phyloP scores from a whole-genome alignment of 768 basidiomycete genomes.

The Termitomyces sp. region DNA sequence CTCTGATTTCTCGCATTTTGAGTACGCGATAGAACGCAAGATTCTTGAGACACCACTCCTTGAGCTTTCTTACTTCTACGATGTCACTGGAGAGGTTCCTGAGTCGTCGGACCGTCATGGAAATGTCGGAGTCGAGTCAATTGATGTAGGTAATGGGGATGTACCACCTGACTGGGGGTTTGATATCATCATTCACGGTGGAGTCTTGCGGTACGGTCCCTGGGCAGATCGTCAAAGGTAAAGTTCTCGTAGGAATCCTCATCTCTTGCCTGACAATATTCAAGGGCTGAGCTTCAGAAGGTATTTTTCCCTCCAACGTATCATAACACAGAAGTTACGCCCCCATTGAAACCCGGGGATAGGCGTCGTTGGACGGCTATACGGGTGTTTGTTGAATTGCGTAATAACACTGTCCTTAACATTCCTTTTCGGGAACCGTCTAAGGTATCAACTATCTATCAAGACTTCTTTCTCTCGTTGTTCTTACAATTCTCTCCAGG shows the following conservation, averaged over 20 bases:
- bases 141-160: constrained; percentile 84
- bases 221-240: constrained; percentile 96
- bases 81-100: constrained; percentile 77
- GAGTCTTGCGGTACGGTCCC: constrained; percentile 80
- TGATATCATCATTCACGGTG: constrained; percentile 75
- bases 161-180: constrained; percentile 91
- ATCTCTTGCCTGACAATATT: constrained; percentile 1
- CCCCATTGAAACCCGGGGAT: constrained; percentile 67
- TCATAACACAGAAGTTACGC: constrained; percentile 51
- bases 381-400: constrained; percentile 76
- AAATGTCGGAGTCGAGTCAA: constrained; percentile 31
- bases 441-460: constrained; percentile 43
- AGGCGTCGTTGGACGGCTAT: constrained; percentile 77
- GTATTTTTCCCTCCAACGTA: constrained; percentile 82
- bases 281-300: constrained; percentile 68
- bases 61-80: constrained; percentile 83
- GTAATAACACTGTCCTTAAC: constrained; percentile 68
- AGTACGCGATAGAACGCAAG: constrained; percentile 86
- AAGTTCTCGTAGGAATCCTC: not conserved
- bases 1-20: constrained; percentile 48
- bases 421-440: constrained; percentile 92
- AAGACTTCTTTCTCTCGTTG: not conserved
- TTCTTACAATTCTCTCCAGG: constrained; percentile 31
- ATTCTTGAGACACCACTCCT: constrained; percentile 72
- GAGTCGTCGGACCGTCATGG: constrained; percentile 21